Percentiles rank a stretch among this genome's conserved stretches.
Evolutionary conservation across 805 yeast genomes (phyloP).

Genomic region (Kluyveromyces wickerhamii): DNA sequence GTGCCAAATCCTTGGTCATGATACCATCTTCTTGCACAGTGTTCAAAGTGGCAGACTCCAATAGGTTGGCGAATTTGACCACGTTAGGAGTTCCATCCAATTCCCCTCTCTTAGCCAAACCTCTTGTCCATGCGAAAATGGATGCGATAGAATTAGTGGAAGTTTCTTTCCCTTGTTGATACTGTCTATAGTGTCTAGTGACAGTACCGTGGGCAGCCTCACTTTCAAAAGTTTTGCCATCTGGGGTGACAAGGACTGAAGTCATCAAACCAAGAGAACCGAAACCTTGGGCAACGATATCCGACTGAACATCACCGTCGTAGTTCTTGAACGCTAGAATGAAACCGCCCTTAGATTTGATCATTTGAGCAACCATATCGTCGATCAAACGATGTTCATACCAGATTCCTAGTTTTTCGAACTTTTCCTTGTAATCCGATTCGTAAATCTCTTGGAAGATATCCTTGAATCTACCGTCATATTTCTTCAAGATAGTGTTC

Average conservation of each 20-base stretch:
- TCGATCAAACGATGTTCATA: slow-evolving; percentile 79
- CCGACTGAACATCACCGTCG: slow-evolving; percentile 82
- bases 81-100: slow-evolving; percentile 67
- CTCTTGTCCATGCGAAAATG: slow-evolving; percentile 83
- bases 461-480: slow-evolving; percentile 78
- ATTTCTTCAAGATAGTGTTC: slow-evolving; percentile 73
- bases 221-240: slow-evolving; percentile 77
- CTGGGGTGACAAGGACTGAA: slow-evolving; percentile 74
- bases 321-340: slow-evolving; percentile 76
- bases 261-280: slow-evolving; percentile 83
- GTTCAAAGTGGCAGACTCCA: slow-evolving; percentile 62
- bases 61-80: slow-evolving; percentile 52
- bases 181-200: slow-evolving; percentile 77
- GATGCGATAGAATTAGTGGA: slow-evolving; percentile 82
- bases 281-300: slow-evolving; percentile 81
- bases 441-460: slow-evolving; percentile 65
- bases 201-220: slow-evolving; percentile 89
- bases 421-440: slow-evolving; percentile 43
- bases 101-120: slow-evolving; percentile 73
- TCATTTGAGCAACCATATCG: slow-evolving; percentile 86
- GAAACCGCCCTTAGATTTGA: slow-evolving; percentile 77
- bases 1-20: slow-evolving; percentile 78
- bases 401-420: slow-evolving; percentile 54
- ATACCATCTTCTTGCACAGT: slow-evolving; percentile 68
- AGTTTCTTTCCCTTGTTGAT: slow-evolving; percentile 75